Conservation (phyloP, 148 eudicot species). For the Simmondsia chinensis region DNA sequence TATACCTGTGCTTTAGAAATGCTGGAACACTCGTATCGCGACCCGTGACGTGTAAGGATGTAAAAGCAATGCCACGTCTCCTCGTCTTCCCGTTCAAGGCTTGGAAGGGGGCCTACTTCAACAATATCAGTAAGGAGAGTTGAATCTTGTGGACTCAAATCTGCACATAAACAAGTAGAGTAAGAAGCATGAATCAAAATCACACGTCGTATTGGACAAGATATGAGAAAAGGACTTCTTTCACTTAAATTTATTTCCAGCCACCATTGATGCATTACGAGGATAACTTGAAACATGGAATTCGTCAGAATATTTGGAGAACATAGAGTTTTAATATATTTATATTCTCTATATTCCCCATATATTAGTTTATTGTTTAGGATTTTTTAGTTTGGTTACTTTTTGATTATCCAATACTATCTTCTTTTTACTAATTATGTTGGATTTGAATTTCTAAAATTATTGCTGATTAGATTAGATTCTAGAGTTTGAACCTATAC, state of each 20-base stretch:
- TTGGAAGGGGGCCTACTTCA: slow-evolving; percentile 68
- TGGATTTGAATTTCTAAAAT: no score
- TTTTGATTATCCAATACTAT: no score
- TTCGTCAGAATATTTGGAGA: no score
- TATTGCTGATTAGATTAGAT: no score
- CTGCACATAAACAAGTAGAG: slow-evolving; percentile 29
- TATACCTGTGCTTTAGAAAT: slow-evolving; percentile 63
- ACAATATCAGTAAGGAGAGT: slow-evolving; percentile 67
- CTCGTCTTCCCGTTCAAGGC: slow-evolving; percentile 55
- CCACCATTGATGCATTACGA: no score
- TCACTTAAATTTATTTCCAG: not conserved
- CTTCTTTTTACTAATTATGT: no score
- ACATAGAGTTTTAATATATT: no score
- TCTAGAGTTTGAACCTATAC: no score
- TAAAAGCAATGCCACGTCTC: slow-evolving; percentile 65
- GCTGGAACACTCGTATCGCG: slow-evolving; percentile 78
- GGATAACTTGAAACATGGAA: no score
- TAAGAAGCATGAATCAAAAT: not conserved
- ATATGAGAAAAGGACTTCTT: not conserved
- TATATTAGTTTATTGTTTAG: no score
- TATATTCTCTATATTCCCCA: no score
- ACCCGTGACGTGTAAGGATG: slow-evolving; percentile 62
- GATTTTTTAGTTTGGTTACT: no score
- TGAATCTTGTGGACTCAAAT: slow-evolving; percentile 91
- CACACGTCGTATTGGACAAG: not conserved